Conservation (phyloP, 1,284 basidiomycete genomes). For the Trametes pubescens region DNA sequence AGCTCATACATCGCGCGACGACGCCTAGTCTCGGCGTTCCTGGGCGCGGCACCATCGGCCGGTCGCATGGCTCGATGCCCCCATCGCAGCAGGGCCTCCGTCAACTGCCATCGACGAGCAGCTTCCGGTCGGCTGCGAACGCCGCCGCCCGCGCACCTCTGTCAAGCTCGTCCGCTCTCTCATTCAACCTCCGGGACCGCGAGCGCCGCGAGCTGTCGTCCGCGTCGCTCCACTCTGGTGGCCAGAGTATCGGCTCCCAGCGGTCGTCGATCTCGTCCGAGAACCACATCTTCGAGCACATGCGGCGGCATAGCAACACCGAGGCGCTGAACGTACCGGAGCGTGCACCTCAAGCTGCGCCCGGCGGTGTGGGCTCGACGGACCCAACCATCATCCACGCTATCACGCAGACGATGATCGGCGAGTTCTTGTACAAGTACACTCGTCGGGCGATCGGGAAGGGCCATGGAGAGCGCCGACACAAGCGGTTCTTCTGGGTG, state of each 20-base stretch:
- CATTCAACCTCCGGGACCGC: conserved; percentile 56
- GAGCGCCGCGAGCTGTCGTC: conserved; percentile 66
- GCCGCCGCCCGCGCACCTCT: conserved; percentile 58
- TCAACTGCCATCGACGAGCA: conserved; percentile 81
- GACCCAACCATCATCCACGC: conserved; percentile 92
- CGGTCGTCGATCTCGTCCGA: conserved; percentile 84
- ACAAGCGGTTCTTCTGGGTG: conserved; percentile 99
- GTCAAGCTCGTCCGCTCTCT: conserved; percentile 49
- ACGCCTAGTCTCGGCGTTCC: conserved; percentile 82
- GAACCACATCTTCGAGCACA: conserved; percentile 56
- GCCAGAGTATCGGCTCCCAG: conserved; percentile 69
- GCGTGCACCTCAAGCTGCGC: conserved; percentile 44
- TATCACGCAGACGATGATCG: conserved; percentile 99
- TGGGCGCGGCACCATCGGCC: conserved; percentile 53
- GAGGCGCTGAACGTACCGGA: conserved; percentile 35
- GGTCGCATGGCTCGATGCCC: conserved; percentile 73
- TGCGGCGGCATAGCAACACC: conserved; percentile 40
- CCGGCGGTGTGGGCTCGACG: conserved; percentile 56
- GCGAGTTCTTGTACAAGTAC: conserved; percentile 98
- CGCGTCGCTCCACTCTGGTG: conserved; percentile 68
- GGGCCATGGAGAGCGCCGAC: conserved; percentile 89
- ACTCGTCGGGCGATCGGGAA: conserved; percentile 92
- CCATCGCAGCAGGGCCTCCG: conserved; percentile 67
- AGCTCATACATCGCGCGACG: conserved; percentile 87
- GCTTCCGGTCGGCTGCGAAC: conserved; percentile 78